Evolutionary conservation across 225 moss, liverwort and hornwort genomes (phyloP).

Genomic region (Marchantia paleacea): DNA sequence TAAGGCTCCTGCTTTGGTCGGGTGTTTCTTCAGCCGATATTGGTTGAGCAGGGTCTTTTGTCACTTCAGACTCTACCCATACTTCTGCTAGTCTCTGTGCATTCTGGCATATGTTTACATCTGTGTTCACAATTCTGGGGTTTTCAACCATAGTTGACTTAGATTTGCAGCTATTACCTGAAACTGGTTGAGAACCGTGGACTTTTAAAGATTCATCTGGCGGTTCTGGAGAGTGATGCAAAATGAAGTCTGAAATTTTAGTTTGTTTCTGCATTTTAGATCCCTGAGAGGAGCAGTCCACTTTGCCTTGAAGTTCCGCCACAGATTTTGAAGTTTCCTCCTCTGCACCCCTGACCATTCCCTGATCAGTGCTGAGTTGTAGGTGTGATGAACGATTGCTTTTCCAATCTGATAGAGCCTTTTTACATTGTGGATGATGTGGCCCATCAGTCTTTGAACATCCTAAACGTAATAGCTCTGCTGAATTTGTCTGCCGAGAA

Average conservation of each 20-base stretch:
- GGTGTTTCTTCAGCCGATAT: not conserved
- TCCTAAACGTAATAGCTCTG: not conserved
- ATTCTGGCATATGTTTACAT: not conserved
- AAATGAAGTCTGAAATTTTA: too few species aligned
- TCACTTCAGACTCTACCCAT: too few species aligned
- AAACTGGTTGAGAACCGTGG: not conserved
- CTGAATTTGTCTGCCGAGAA: not conserved
- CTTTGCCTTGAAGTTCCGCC: not conserved
- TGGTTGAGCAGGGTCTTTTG: not conserved
- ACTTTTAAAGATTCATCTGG: not conserved
- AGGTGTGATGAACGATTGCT: not conserved
- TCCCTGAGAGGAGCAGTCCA: not conserved
- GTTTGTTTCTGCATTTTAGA: not conserved
- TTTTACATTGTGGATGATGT: not conserved
- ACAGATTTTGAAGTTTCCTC: not conserved
- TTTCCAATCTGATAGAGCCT: not conserved
- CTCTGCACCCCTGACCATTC: not conserved
- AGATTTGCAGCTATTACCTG: not conserved
- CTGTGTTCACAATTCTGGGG: not conserved
- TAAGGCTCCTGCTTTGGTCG: not conserved
- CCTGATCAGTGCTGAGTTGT: not conserved
- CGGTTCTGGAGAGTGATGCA: not conserved
- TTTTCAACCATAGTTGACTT: not conserved
- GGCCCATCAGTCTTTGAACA: not conserved
- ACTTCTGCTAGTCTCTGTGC: not conserved